phyloP scores from a whole-genome alignment of 2,329 filamentous ascomycete genomes.

The Paecilomyces niveus region DNA sequence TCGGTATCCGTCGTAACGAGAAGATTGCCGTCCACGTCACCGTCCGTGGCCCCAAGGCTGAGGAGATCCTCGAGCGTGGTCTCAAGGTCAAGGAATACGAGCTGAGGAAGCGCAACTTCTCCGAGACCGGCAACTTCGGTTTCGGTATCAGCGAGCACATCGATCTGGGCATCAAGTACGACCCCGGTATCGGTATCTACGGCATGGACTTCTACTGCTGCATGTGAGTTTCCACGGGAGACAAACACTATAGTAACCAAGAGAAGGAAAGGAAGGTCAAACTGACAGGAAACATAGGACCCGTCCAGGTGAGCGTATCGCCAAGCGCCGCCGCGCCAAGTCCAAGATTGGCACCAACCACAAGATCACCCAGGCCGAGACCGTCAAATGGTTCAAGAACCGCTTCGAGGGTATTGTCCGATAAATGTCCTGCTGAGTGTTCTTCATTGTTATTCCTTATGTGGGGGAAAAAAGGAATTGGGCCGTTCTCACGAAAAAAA shows the following conservation, averaged over 20 bases:
- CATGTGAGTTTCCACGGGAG: slow-evolving; percentile 58
- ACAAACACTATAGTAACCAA: background rate
- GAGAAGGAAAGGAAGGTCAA: background rate
- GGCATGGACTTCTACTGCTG: slow-evolving; percentile 99
- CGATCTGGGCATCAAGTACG: slow-evolving; percentile 99
- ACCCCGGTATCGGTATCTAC: slow-evolving; percentile 96
- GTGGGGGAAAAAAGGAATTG: slow-evolving; percentile 15
- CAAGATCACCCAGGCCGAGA: slow-evolving; percentile 91
- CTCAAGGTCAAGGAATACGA: slow-evolving; percentile 99
- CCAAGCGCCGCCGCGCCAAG: slow-evolving; percentile 87
- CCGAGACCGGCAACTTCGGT: slow-evolving; percentile 98
- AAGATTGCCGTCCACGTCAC: slow-evolving; percentile 99
- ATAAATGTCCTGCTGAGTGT: slow-evolving; percentile 52
- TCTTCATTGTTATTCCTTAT: slow-evolving; percentile 8
- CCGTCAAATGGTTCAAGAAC: slow-evolving; percentile 94
- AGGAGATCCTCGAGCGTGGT: slow-evolving; percentile 99
- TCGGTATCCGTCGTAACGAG: slow-evolving; percentile 99
- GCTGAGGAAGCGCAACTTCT: slow-evolving; percentile 99
- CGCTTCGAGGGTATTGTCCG: slow-evolving; percentile 98
- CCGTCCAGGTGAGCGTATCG: slow-evolving; percentile 95
- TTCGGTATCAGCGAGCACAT: slow-evolving; percentile 99
- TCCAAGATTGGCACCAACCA: slow-evolving; percentile 78
- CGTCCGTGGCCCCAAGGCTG: slow-evolving; percentile 96
- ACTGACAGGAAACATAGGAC: slow-evolving; percentile 50
- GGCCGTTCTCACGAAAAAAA: slow-evolving; percentile 22